phyloP scores from a whole-genome alignment of 2,329 filamentous ascomycete species.

The Septoria petroselini region DNA sequence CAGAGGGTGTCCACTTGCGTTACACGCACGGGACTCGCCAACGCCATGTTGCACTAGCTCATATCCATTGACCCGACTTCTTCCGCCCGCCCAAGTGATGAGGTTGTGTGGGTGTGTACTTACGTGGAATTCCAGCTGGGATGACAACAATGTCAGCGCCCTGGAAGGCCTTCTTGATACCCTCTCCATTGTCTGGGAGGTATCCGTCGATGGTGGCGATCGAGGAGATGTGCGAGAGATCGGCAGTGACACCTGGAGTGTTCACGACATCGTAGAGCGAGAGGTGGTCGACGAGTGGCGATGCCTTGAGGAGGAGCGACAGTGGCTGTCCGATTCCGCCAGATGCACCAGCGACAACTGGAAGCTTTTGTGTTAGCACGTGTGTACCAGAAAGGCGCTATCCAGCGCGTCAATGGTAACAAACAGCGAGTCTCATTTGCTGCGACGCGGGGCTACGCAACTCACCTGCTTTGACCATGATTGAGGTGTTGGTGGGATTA shows the following conservation, averaged over 20 bases:
- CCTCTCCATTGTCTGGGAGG: conserved; percentile 72
- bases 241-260: conserved; percentile 90
- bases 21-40: not conserved
- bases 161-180: conserved; percentile 82
- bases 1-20: not conserved
- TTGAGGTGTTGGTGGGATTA: conserved; percentile 17
- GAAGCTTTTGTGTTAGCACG: conserved; percentile 7
- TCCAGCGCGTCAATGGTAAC: not conserved
- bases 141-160: conserved; percentile 96
- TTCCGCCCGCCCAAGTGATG: conserved; percentile 10
- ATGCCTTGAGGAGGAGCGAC: conserved; percentile 92
- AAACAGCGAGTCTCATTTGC: conserved; percentile 7
- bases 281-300: conserved; percentile 83
- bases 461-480: conserved; percentile 35
- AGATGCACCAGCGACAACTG: conserved; percentile 86
- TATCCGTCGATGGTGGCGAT: conserved; percentile 82
- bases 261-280: conserved; percentile 99
- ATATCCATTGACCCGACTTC: conserved; percentile 18
- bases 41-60: conserved; percentile 14
- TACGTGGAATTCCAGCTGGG: conserved; percentile 94
- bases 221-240: conserved; percentile 96
- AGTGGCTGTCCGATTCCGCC: conserved; percentile 99
- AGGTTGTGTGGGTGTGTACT: conserved; percentile 22
- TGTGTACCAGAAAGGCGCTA: conserved; percentile 1
- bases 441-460: conserved; percentile 13